phyloP scores from a whole-genome alignment of 768 basidiomycete genomes.

The Suillus sp. region DNA sequence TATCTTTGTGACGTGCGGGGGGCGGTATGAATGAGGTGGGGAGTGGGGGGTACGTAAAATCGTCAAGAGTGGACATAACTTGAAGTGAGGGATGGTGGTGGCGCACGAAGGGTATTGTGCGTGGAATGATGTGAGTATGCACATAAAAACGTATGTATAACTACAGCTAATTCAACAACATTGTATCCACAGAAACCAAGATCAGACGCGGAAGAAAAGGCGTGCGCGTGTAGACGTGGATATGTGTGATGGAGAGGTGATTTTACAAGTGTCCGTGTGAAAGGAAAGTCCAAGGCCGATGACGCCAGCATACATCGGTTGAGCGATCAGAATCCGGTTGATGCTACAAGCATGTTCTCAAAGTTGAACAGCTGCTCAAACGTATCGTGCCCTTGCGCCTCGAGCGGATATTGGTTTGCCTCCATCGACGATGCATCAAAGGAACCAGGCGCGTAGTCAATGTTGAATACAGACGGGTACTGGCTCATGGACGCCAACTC shows the following conservation, averaged over 20 bases:
- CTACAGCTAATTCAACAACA: slow-evolving; percentile 41
- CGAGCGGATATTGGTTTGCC: slow-evolving; percentile 33
- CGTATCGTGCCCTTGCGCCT: slow-evolving; percentile 35
- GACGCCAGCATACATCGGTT: slow-evolving; percentile 40
- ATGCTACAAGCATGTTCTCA: slow-evolving; percentile 36
- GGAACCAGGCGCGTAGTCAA: slow-evolving; percentile 26
- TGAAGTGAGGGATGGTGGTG: slow-evolving; percentile 21
- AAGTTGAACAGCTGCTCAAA: slow-evolving; percentile 41
- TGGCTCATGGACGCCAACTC: slow-evolving; percentile 19
- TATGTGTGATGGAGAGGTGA: slow-evolving; percentile 23
- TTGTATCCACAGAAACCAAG: slow-evolving; percentile 39
- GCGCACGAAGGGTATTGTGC: slow-evolving; percentile 25
- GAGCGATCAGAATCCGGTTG: slow-evolving; percentile 34
- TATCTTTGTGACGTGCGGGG: slow-evolving; percentile 36
- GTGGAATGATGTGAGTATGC: slow-evolving; percentile 29
- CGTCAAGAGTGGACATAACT: slow-evolving; percentile 32
- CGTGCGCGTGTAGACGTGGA: slow-evolving; percentile 31
- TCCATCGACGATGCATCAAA: slow-evolving; percentile 32
- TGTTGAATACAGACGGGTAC: slow-evolving; percentile 17
- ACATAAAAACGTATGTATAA: slow-evolving; percentile 31
- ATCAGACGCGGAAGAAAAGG: slow-evolving; percentile 19
- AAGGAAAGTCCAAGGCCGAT: slow-evolving; percentile 26
- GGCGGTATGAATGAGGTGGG: slow-evolving; percentile 14
- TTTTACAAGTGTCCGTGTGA: slow-evolving; percentile 28
- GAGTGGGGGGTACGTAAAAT: slow-evolving; percentile 30